Conservation (phyloP, 371 early-diverging fungal species). For the Saksenaea vasiformis region DNA sequence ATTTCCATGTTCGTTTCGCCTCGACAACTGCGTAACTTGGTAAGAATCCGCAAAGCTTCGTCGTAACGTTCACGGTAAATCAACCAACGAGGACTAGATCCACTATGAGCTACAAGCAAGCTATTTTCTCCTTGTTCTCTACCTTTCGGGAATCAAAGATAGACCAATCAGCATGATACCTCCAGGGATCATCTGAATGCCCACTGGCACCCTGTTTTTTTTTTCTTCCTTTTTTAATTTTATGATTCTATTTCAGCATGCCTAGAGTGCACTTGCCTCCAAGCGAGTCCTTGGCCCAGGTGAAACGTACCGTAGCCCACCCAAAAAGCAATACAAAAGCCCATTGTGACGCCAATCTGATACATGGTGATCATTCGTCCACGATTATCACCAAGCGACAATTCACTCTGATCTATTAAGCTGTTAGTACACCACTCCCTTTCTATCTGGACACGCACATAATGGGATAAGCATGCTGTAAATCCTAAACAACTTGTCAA, state of each 20-base stretch:
- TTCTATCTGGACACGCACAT: conserved; percentile 24
- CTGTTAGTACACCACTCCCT: neutral
- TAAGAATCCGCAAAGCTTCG: conserved; percentile 73
- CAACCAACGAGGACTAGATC: conserved; percentile 90
- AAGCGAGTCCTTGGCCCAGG: conserved; percentile 31
- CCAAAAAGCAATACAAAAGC: conserved; percentile 52
- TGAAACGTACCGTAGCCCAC: conserved; percentile 34
- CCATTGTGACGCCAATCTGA: conserved; percentile 85
- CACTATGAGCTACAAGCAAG: neutral
- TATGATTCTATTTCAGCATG: conserved; percentile 22
- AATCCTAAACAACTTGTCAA: conserved; percentile 16
- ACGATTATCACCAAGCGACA: conserved; percentile 80
- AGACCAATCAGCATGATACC: conserved; percentile 63
- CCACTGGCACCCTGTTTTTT: conserved; percentile 56
- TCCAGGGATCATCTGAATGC: conserved; percentile 77
- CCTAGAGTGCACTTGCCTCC: conserved; percentile 36
- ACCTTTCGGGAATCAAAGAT: conserved; percentile 67
- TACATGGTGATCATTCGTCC: conserved; percentile 90
- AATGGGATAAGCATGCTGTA: conserved; percentile 43
- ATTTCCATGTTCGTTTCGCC: conserved; percentile 1
- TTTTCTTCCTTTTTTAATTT: neutral
- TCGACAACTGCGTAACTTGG: conserved; percentile 58
- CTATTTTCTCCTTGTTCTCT: neutral
- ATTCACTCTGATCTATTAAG: conserved; percentile 76
- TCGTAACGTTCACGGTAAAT: conserved; percentile 61